Evolutionary conservation across 2,329 filamentous ascomycete species (phyloP).

Genomic region (Chaetomium olivaceum): DNA sequence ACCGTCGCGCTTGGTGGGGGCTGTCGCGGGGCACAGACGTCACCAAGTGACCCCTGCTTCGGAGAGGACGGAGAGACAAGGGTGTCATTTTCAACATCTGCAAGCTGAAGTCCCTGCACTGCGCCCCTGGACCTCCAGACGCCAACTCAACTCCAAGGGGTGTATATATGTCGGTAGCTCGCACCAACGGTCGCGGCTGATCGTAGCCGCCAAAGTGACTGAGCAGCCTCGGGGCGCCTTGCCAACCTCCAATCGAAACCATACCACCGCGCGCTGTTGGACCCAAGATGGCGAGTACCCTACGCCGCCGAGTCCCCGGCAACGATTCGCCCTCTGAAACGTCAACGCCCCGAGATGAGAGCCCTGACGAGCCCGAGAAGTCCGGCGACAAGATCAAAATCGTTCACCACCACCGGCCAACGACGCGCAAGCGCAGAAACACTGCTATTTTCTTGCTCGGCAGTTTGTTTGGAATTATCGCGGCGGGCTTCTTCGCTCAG

Average conservation of each 20-base stretch:
- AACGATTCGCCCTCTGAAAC: conserved; percentile 36
- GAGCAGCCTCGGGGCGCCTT: neutral
- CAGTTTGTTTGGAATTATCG: conserved; percentile 84
- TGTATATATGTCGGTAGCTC: neutral
- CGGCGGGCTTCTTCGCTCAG: conserved; percentile 85
- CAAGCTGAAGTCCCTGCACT: neutral
- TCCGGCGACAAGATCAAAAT: conserved; percentile 39
- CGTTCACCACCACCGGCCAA: conserved; percentile 48
- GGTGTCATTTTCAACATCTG: neutral
- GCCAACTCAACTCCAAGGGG: neutral
- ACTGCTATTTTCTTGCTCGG: conserved; percentile 85
- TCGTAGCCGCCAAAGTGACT: neutral
- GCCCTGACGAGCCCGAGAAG: conserved; percentile 34
- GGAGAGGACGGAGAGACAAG: neutral
- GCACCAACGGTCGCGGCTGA: conserved; percentile 4
- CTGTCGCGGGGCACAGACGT: conserved; percentile 9
- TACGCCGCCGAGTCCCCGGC: conserved; percentile 33
- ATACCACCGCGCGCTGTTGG: neutral
- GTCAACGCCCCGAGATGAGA: conserved; percentile 39
- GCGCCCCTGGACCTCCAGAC: neutral
- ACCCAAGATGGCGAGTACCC: conserved; percentile 33
- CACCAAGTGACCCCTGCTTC: conserved; percentile 3
- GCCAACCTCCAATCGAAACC: neutral
- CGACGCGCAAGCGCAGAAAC: conserved; percentile 69
- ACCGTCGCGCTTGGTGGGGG: neutral